phyloP scores from a whole-genome alignment of 192 early-diverging fungal species.

The Phlyctochytrium arcticum region DNA sequence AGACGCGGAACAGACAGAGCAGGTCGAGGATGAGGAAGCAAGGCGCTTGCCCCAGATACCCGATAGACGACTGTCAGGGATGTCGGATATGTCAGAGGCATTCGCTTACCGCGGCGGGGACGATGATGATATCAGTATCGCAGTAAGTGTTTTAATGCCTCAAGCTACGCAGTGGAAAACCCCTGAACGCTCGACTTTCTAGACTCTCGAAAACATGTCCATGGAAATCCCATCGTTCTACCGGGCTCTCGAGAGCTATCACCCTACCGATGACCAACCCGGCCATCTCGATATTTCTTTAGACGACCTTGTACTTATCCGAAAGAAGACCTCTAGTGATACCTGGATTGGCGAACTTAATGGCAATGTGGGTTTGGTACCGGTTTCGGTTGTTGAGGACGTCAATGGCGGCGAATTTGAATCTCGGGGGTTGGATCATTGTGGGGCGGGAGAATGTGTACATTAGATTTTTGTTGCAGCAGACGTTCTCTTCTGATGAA shows the following conservation, averaged over 20 bases:
- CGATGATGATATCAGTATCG: neutral
- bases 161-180: too few relatives aligned
- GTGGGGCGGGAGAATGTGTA: too few relatives aligned
- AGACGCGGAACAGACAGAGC: neutral
- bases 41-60: neutral
- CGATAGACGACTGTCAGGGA: neutral
- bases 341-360: constrained; percentile 3
- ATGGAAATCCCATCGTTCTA: constrained; percentile 6
- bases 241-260: neutral
- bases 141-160: neutral
- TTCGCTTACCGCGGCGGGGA: neutral
- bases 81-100: constrained; percentile 6
- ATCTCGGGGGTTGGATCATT: neutral
- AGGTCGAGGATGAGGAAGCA: neutral
- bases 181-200: neutral
- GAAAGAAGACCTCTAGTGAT: constrained; percentile 1
- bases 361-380: constrained; percentile 1
- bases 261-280: neutral
- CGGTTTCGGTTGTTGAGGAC: neutral
- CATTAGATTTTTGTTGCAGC: too few relatives aligned
- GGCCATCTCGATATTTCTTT: neutral
- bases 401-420: neutral
- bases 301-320: constrained; percentile 4
- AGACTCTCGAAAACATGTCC: constrained; percentile 9
- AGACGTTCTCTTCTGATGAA: too few relatives aligned